These are phyloP conservation scores for Zelonia costaricensis DNA, from an alignment of 208 protist species.

Conservation along the genomic window DNA sequence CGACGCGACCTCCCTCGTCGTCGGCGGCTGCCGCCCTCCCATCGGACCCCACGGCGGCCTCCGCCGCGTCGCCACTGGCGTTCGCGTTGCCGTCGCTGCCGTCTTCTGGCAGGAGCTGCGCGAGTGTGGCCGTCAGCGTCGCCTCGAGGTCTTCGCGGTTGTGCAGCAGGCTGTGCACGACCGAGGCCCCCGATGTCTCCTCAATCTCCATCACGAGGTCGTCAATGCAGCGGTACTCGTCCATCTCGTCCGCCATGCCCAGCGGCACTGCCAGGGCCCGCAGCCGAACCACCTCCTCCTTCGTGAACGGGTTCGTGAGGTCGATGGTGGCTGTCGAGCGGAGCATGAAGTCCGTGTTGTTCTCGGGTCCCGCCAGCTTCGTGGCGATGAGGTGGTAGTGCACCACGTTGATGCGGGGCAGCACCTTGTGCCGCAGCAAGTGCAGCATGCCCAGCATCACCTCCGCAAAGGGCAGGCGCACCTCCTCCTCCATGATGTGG, in stretches of 20 bases:
- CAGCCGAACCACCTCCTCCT: constrained; percentile 52
- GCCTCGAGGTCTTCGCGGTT: constrained; percentile 81
- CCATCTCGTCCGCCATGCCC: constrained; percentile 57
- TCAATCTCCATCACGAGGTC: constrained; percentile 74
- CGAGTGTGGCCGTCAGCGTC: constrained; percentile 79
- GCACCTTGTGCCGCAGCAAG: constrained; percentile 49
- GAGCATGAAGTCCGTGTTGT: constrained; percentile 26
- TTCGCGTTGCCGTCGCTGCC: constrained; percentile 22
- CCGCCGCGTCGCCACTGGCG: background rate
- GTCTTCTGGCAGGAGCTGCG: constrained; percentile 80
- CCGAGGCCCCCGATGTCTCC: constrained; percentile 43
- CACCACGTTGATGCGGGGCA: constrained; percentile 72
- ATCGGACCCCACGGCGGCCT: constrained; percentile 14
- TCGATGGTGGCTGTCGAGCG: constrained; percentile 61
- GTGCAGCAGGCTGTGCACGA: constrained; percentile 79
- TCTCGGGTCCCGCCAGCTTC: constrained; percentile 30
- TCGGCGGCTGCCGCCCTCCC: constrained; percentile 11
- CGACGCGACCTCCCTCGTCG: constrained; percentile 20
- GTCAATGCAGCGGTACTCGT: constrained; percentile 60
- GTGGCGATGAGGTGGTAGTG: constrained; percentile 87
- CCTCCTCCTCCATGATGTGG: constrained; percentile 65
- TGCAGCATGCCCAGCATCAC: constrained; percentile 81
- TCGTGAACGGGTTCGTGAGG: constrained; percentile 61
- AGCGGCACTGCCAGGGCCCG: constrained; percentile 66
- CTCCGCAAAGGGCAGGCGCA: constrained; percentile 79